A percentile compares a stretch with the other conserved stretches of the same genome.
phyloP scores from a whole-genome alignment of 805 yeast genomes.

The Ogataea henricii region DNA sequence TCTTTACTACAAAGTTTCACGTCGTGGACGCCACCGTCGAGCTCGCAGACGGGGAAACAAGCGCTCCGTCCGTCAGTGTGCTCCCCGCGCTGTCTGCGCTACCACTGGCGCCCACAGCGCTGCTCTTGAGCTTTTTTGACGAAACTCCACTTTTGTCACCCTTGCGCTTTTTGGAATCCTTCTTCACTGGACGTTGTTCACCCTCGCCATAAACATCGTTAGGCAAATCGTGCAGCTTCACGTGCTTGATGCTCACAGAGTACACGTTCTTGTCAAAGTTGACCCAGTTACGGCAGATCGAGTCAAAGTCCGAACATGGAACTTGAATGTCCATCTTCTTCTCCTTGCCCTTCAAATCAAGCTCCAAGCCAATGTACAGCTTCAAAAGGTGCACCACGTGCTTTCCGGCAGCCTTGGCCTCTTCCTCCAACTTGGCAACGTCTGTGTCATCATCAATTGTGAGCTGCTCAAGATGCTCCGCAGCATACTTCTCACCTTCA shows the following conservation, averaged over 20 bases:
- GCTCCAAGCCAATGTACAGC: constrained; percentile 75
- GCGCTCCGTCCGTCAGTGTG: constrained; percentile 2
- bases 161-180: constrained; percentile 54
- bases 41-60: constrained; percentile 10
- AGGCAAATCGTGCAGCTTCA: constrained; percentile 79
- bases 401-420: constrained; percentile 27
- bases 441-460: constrained; percentile 35
- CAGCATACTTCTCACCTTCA: constrained; percentile 49
- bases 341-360: constrained; percentile 52
- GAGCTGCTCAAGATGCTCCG: constrained; percentile 36
- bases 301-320: constrained; percentile 89
- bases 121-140: constrained; percentile 35
- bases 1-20: background rate
- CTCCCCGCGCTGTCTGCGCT: constrained; percentile 13
- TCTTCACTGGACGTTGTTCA: constrained; percentile 73
- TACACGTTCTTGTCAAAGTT: constrained; percentile 62
- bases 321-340: constrained; percentile 79
- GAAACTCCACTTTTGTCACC: constrained; percentile 35
- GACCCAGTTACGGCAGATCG: constrained; percentile 72
- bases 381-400: constrained; percentile 62
- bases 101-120: constrained; percentile 8
- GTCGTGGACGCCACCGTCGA: constrained; percentile 11
- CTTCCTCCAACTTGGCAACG: constrained; percentile 30
- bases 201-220: constrained; percentile 78
- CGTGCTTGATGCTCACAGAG: constrained; percentile 68